A percentile compares a stretch with the other conserved stretches of the same genome.
These are phyloP conservation scores for Penicillium decumbens DNA, from an alignment of 2,329 filamentous ascomycete genomes.

Conservation along the genomic window DNA sequence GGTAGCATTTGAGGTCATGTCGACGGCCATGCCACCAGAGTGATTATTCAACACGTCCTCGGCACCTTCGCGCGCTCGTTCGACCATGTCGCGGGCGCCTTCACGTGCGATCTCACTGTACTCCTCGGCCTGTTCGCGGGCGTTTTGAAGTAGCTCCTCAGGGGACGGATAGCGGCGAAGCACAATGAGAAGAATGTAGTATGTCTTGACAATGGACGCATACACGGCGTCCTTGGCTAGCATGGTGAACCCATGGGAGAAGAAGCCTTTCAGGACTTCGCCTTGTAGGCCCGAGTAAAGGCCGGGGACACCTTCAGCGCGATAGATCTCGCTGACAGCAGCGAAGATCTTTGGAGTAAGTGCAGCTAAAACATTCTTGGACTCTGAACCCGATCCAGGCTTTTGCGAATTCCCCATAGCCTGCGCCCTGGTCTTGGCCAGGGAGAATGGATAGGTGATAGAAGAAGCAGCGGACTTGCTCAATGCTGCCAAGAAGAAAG, in stretches of 20 bases:
- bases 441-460: slow-evolving; percentile 78
- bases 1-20: slow-evolving; percentile 30
- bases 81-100: slow-evolving; percentile 34
- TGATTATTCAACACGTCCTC: slow-evolving; percentile 23
- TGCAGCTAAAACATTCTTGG: slow-evolving; percentile 6
- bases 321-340: slow-evolving; percentile 55
- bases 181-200: slow-evolving; percentile 59
- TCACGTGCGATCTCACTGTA: slow-evolving; percentile 40
- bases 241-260: slow-evolving; percentile 84
- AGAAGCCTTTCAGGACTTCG: slow-evolving; percentile 76
- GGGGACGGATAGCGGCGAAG: slow-evolving; percentile 44
- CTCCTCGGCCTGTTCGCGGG: slow-evolving; percentile 40
- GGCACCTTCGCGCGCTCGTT: slow-evolving; percentile 27
- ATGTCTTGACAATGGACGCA: slow-evolving; percentile 64
- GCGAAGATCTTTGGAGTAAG: slow-evolving; percentile 55
- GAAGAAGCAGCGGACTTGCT: slow-evolving; percentile 74
- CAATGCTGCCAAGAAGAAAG: slow-evolving; percentile 65
- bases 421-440: slow-evolving; percentile 76
- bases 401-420: slow-evolving; percentile 40
- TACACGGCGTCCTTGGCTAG: slow-evolving; percentile 76
- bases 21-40: slow-evolving; percentile 24
- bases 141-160: slow-evolving; percentile 37
- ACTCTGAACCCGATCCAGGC: slow-evolving; percentile 6
- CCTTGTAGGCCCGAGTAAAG: slow-evolving; percentile 72
- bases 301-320: slow-evolving; percentile 61